Base-by-base conservation (phyloP, 371 early-diverging fungal species). In the Smittium culicis region DNA sequence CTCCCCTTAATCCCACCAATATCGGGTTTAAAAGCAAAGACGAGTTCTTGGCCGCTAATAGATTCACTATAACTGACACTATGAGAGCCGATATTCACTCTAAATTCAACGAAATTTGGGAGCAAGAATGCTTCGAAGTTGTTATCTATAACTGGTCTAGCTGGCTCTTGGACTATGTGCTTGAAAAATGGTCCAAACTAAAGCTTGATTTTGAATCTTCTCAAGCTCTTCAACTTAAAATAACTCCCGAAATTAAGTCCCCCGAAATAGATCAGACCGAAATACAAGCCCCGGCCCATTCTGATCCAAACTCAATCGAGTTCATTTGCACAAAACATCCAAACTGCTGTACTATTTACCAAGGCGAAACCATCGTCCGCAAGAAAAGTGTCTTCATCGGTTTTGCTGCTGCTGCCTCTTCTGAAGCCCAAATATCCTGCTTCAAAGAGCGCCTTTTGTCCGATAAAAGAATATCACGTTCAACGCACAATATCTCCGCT, bases 401-500 rank as follows among this genome's bases (percentile, higher is more conserved):
- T 16, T 55, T 54, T 33, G 5, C 25, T 27, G 11, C 14, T 29
- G 34, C 28, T 16, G 61, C 29, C 11, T 11, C 28, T 55, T 64
- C 64, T 16, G 61, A 64, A 28, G n/a, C 89, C 0, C 92, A 92
- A 69, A 80, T 86, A 32, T 89, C 92, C 0, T 67, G 74, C 1
- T 87, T 95, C 0, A 73, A 67, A 0, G 80, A 72, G 31, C 72
- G 80, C 8, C 75, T 95, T 58, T 71, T 88, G 67, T 75, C 81
- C 58, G 85, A 91, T 71, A 86, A 85, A 68, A 85, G 85, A 64
- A 86, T 91, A 65, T 85, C 91, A 0, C 81, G 83, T 60, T 92
- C 93, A 0, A 91, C 93, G 0, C 96, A 95, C 75, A 92, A 93
- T 71, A 92, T 94, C 25, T 71, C 85, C 71, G 96, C 96, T 0